Evolutionary conservation across 306 rosid species (phyloP).

Genomic region (Styphnolobium japonicum): DNA sequence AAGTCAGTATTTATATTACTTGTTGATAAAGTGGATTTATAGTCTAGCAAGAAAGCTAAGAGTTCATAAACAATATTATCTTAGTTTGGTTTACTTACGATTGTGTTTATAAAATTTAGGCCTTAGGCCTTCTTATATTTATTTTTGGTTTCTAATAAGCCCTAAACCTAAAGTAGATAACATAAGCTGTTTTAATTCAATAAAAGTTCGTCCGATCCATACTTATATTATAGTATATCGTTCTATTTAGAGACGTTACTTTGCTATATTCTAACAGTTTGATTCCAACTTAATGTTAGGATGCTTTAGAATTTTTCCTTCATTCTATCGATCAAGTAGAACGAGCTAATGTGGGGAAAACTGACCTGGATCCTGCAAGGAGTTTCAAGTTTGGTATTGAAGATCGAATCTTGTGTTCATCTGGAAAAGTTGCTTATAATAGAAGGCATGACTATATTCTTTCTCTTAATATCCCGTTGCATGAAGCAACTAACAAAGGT

Average conservation of each 20-base stretch:
- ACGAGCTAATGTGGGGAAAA: slow-evolving; percentile 59
- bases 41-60: no score
- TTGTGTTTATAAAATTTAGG: background rate
- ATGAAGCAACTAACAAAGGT: slow-evolving; percentile 90
- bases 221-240: background rate
- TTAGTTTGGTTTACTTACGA: background rate
- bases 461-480: slow-evolving; percentile 82
- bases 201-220: background rate
- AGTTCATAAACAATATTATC: no score
- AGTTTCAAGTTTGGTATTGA: slow-evolving; percentile 95
- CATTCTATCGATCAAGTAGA: slow-evolving; percentile 97
- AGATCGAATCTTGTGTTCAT: slow-evolving; percentile 87
- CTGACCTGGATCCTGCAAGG: slow-evolving; percentile 76
- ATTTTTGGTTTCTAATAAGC: background rate
- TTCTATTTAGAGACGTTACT: slow-evolving; percentile 8
- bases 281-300: slow-evolving; percentile 47
- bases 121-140: background rate
- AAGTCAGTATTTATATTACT: no score
- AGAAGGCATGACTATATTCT: slow-evolving; percentile 88
- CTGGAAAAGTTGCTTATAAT: slow-evolving; percentile 94
- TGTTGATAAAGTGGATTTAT: no score
- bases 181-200: background rate
- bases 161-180: background rate
- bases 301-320: slow-evolving; percentile 96
- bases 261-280: slow-evolving; percentile 18